Percentiles rank a stretch among this genome's conserved stretches.
These are phyloP conservation scores for Fusarium sacchari DNA, from an alignment of 2,329 filamentous ascomycete species.

Conservation along the genomic window DNA sequence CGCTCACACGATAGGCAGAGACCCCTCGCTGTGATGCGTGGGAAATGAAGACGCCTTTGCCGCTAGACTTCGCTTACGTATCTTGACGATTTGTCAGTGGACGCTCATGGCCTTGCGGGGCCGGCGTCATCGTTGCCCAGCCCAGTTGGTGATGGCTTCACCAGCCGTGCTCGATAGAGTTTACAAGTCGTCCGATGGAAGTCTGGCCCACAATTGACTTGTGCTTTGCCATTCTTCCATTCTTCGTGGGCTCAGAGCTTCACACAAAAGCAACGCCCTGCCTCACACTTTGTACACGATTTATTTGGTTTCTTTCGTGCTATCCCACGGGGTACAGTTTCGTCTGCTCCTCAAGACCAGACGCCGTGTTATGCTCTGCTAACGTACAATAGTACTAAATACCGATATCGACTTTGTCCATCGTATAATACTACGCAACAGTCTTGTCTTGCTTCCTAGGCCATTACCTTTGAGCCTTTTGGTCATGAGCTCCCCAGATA, in stretches of 20 bases:
- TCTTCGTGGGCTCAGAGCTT: background rate
- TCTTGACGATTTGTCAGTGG: background rate
- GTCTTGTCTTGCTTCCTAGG: conserved; percentile 3
- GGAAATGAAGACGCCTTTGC: background rate
- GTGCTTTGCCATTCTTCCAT: background rate
- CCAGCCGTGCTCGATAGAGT: conserved; percentile 15
- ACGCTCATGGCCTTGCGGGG: background rate
- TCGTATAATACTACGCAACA: conserved; percentile 10
- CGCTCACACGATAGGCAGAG: background rate
- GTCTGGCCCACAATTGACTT: background rate
- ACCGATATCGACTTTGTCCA: conserved; percentile 5
- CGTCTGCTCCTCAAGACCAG: background rate
- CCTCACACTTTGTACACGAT: background rate
- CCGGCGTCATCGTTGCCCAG: background rate
- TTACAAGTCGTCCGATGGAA: background rate
- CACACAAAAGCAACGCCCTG: background rate
- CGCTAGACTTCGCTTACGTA: background rate
- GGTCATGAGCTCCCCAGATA: background rate
- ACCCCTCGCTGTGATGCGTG: background rate
- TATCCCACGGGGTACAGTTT: background rate
- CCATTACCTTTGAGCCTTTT: conserved; percentile 1
- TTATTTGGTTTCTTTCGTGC: background rate
- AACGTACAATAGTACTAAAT: conserved; percentile 21
- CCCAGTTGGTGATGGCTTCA: conserved; percentile 24
- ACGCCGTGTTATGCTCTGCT: conserved; percentile 6